phyloP scores from a whole-genome alignment of 2,329 filamentous ascomycete species.

The Calcarisporium arbuscula region DNA sequence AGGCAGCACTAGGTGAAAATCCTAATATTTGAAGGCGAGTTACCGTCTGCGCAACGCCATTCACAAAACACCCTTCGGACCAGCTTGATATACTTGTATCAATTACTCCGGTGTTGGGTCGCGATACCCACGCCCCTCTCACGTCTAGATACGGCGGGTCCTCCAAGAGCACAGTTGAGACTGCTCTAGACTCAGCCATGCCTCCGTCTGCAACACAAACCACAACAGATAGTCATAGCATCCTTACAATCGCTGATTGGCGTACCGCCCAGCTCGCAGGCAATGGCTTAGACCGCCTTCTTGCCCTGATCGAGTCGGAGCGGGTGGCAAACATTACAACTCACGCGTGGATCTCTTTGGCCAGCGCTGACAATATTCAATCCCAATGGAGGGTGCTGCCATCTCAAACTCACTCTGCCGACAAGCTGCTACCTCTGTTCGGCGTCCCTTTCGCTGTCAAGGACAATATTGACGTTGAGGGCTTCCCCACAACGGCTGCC shows the following conservation, averaged over 20 bases:
- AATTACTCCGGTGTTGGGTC: too few relatives aligned
- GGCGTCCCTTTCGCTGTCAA: constrained; percentile 53
- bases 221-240: too few relatives aligned
- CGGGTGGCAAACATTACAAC: constrained; percentile 12
- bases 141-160: too few relatives aligned
- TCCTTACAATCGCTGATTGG: constrained; percentile 20
- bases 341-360: constrained; percentile 25
- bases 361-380: constrained; percentile 19
- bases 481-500: constrained; percentile 45
- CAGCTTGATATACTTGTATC: too few relatives aligned
- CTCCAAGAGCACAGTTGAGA: too few relatives aligned
- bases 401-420: constrained; percentile 10
- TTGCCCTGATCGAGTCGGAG: constrained; percentile 17
- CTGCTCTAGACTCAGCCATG: too few relatives aligned
- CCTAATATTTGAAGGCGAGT: too few relatives aligned
- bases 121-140: too few relatives aligned
- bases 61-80: too few relatives aligned
- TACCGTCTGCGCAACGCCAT: too few relatives aligned
- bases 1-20: too few relatives aligned
- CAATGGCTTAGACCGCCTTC: constrained; percentile 20
- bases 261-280: constrained; percentile 16
- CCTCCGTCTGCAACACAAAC: too few relatives aligned
- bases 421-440: constrained; percentile 41
- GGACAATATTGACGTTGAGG: constrained; percentile 48
- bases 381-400: constrained; percentile 11